phyloP scores from a whole-genome alignment of 1,139 yeast species.

The Candida sp. region DNA sequence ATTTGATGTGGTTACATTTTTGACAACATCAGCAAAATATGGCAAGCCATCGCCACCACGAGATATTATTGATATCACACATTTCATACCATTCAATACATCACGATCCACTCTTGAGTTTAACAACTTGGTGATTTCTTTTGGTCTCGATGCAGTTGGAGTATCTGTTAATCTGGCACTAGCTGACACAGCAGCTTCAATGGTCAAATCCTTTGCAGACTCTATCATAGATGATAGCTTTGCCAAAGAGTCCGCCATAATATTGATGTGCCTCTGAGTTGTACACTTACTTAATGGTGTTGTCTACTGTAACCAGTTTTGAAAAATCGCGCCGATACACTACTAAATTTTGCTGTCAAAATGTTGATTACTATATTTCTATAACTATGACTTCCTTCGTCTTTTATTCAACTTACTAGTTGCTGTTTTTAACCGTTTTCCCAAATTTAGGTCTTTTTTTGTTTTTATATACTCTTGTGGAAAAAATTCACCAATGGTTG shows the following conservation, averaged over 20 bases:
- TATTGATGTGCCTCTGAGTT: background rate
- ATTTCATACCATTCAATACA: constrained; percentile 69
- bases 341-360: background rate
- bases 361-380: background rate
- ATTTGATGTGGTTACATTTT: constrained; percentile 75
- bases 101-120: constrained; percentile 74
- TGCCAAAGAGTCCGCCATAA: constrained; percentile 42
- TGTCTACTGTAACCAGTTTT: background rate
- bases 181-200: constrained; percentile 81
- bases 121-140: constrained; percentile 63
- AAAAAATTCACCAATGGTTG: constrained; percentile 58
- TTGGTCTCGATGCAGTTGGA: constrained; percentile 49
- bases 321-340: background rate
- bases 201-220: constrained; percentile 75
- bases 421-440: constrained; percentile 61
- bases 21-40: constrained; percentile 85
- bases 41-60: constrained; percentile 59
- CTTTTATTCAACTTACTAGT: constrained; percentile 44
- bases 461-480: constrained; percentile 46
- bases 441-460: constrained; percentile 44
- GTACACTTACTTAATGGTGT: background rate
- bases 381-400: constrained; percentile 4
- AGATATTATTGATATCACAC: constrained; percentile 65
- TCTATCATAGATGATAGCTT: constrained; percentile 54
- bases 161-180: constrained; percentile 63